Percentiles rank a stretch among this genome's conserved stretches.
Conservation (phyloP, 345 rosid genomes). For the Pugionium dolabratum region DNA sequence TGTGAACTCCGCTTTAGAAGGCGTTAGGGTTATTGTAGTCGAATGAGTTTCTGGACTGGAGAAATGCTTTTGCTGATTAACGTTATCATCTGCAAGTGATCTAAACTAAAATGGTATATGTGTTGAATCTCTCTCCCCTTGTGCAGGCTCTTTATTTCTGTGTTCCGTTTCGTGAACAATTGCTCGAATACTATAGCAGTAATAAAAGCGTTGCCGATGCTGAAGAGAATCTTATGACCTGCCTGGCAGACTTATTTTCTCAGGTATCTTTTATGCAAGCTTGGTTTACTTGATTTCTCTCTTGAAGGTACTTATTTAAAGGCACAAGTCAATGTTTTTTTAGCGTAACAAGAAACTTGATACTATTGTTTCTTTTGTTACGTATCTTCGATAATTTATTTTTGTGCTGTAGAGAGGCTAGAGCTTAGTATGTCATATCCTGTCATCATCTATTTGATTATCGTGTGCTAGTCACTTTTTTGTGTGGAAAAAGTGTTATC, state of each 20-base stretch:
- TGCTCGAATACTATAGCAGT: conserved; percentile 85
- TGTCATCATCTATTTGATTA: neutral
- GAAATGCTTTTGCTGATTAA: neutral
- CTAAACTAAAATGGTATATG: neutral
- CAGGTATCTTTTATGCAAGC: conserved; percentile 51
- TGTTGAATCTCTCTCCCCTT: neutral
- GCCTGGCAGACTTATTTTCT: conserved; percentile 91
- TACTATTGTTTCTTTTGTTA: neutral
- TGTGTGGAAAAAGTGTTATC: neutral
- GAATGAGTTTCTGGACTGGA: neutral
- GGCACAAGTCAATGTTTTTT: no score
- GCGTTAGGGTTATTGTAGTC: neutral
- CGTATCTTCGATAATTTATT: neutral
- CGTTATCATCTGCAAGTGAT: no score
- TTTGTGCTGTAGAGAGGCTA: neutral
- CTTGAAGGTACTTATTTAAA: no score
- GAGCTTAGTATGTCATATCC: neutral
- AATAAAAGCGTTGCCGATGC: conserved; percentile 74
- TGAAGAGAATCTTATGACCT: conserved; percentile 95
- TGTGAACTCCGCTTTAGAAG: neutral
- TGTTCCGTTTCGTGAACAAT: conserved; percentile 94
- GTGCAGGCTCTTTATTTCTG: conserved; percentile 88
- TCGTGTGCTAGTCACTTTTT: neutral
- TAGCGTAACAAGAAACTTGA: no score
- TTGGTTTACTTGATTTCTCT: neutral